Conservation (phyloP, 257 asterid species). For the Penstemon davidsonii region DNA sequence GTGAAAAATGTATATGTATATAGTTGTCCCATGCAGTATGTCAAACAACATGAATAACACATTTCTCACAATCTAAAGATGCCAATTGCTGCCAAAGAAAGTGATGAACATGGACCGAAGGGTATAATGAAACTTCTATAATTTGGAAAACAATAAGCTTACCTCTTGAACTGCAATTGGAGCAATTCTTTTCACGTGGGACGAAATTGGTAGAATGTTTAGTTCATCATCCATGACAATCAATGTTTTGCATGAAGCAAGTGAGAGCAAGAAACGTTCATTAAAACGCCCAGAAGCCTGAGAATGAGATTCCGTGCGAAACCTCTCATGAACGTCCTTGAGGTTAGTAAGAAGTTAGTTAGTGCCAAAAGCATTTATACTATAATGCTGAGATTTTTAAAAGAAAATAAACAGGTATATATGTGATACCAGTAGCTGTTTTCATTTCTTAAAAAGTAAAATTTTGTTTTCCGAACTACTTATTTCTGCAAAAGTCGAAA, state of each 20-base stretch:
- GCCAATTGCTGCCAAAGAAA: background rate
- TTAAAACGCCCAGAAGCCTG: slow-evolving; percentile 54
- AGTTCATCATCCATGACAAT: slow-evolving; percentile 63
- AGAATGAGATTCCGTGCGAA: slow-evolving; percentile 58
- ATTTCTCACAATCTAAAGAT: background rate
- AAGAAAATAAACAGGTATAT: background rate
- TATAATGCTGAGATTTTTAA: background rate
- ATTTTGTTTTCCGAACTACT: background rate
- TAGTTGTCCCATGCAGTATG: background rate
- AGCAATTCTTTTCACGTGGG: slow-evolving; percentile 54
- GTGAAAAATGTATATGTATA: background rate
- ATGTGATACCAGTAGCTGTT: too few species aligned
- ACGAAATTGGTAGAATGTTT: slow-evolving; percentile 57
- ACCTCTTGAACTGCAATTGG: slow-evolving; percentile 49
- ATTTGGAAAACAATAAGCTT: slow-evolving; percentile 1
- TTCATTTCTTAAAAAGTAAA: too few species aligned
- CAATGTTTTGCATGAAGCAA: slow-evolving; percentile 58
- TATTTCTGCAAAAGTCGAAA: background rate
- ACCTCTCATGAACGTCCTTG: slow-evolving; percentile 66
- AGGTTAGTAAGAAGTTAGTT: slow-evolving; percentile 17
- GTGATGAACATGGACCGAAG: slow-evolving; percentile 7
- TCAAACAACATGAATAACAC: background rate
- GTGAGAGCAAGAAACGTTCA: slow-evolving; percentile 62
- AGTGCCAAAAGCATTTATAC: background rate
- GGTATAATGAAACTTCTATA: background rate